Base-by-base conservation (phyloP, 2,329 filamentous ascomycete species). In the Colletotrichum sp. region DNA sequence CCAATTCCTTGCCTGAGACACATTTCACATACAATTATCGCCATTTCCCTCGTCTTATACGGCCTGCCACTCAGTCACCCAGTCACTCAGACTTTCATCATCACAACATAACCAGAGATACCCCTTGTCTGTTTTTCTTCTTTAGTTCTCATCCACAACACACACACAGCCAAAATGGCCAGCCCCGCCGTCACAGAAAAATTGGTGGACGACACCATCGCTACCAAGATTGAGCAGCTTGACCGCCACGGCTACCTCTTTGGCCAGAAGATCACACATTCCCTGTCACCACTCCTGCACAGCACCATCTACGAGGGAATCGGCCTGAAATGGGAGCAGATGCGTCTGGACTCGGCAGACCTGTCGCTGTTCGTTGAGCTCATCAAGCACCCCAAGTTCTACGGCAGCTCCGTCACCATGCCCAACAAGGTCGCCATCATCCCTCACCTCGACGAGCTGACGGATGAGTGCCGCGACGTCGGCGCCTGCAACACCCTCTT, bases 401-500 rank as follows among this genome's bases (percentile, higher is more conserved):
- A 92, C 80, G 93, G 92, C 90, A 91, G 93, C 27, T 92, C 93
- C 5, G 92, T 96, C 48, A 96, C 94, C 25, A 97, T 96, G 94
- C 95, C 95, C 0, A 93, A 95, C 87, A 96, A 97, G 84, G 91
- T 96, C 30, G 88, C 91, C 79, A 95, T 96, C 81, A 91, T 96
- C 75, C 88, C 91, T 0, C 88, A 95, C 79, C 89, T 96, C 11
- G 94, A 96, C 81, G 91, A 93, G 70, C 86, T 96, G 48, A 95
- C 94, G 8, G 89, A 91, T 27, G 94, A 96, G 84, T 94, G 92
- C 79, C 89, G 90, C 66, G 92, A 93, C 44, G 93, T 96, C 27
- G 94, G 94, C 64, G 94, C 94, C 67, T 93, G 94, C 84, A 96
- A 97, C 87, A 97, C 94, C 1, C 89, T 96, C 68, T 96, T 94